Evolutionary conservation across 176 grass and related monocot species (phyloP).

Genomic region (Hordeum marinum): DNA sequence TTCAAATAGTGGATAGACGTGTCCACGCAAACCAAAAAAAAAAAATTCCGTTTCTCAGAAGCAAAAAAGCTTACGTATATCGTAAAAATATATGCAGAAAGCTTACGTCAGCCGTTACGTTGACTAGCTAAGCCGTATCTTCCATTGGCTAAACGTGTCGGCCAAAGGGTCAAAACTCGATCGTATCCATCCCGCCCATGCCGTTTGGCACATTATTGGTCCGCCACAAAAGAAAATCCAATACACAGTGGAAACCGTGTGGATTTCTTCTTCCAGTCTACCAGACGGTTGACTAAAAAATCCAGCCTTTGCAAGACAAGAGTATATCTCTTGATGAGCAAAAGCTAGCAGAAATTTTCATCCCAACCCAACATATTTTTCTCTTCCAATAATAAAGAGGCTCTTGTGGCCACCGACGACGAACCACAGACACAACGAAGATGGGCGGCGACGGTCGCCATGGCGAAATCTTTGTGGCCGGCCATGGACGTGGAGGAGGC

Average conservation of each 20-base stretch:
- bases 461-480: too few species aligned
- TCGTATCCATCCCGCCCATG: background rate
- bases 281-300: background rate
- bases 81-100: background rate
- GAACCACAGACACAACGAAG: too few species aligned
- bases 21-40: background rate
- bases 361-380: background rate
- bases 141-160: constrained; percentile 33
- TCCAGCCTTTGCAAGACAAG: background rate
- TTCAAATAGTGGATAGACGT: constrained; percentile 16
- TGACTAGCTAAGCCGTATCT: background rate
- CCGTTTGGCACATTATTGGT: background rate
- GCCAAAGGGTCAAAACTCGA: background rate
- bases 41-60: background rate
- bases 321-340: background rate
- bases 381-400: too few species aligned
- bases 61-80: background rate
- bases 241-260: background rate
- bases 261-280: background rate
- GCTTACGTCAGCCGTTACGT: background rate
- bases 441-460: too few species aligned
- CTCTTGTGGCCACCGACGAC: too few species aligned
- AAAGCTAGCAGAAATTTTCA: background rate
- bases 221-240: background rate
- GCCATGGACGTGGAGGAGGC: too few species aligned